Percentiles rank a stretch among this genome's conserved stretches.
Conservation (phyloP, 805 yeast genomes). For the Lipomyces kockii region DNA sequence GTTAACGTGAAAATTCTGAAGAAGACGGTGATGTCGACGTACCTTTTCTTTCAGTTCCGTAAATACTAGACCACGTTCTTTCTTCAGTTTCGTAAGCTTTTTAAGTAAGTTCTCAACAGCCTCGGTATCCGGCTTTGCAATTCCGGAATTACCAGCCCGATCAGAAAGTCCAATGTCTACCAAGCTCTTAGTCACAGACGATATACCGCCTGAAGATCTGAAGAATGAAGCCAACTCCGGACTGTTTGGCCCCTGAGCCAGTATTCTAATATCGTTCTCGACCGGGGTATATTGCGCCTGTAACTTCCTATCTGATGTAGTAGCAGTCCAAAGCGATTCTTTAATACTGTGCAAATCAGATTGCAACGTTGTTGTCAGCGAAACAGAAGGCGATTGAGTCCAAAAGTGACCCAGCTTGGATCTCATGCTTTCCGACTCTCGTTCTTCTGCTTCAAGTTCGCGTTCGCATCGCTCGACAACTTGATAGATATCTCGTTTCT, state of each 20-base stretch:
- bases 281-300: constrained; percentile 55
- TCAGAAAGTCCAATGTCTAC: constrained; percentile 63
- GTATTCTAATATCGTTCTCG: constrained; percentile 50
- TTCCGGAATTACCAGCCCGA: neutral
- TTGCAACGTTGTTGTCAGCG: constrained; percentile 41
- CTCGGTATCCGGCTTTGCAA: constrained; percentile 43
- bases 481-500: constrained; percentile 31
- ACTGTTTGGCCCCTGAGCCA: constrained; percentile 54
- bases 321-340: constrained; percentile 47
- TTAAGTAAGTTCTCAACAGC: constrained; percentile 61
- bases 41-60: constrained; percentile 69
- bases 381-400: constrained; percentile 48
- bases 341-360: constrained; percentile 43
- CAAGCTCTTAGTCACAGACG: constrained; percentile 50
- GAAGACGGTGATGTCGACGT: neutral
- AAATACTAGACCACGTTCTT: constrained; percentile 65
- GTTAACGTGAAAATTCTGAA: neutral
- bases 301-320: constrained; percentile 58
- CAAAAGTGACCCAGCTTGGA: constrained; percentile 48
- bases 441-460: constrained; percentile 45
- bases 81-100: constrained; percentile 64
- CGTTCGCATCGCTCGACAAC: constrained; percentile 43
- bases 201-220: constrained; percentile 18
- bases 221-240: constrained; percentile 48
- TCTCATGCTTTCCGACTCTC: constrained; percentile 46